Conservation (phyloP, 2,329 filamentous ascomycete species). For the Rhexocercosporidium sp. region DNA sequence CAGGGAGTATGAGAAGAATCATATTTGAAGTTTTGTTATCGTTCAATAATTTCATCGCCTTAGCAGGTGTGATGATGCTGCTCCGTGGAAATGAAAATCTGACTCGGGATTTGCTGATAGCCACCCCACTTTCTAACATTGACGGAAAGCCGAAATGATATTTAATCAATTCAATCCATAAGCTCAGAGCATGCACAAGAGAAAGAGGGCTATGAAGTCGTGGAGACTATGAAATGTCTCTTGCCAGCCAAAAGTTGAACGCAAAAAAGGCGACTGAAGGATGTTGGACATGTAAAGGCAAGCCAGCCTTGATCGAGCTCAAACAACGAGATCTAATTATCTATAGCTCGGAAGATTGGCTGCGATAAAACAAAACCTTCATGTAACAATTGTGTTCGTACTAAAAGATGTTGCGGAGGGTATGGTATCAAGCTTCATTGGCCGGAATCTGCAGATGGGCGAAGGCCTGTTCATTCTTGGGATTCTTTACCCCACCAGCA, state of each 20-base stretch:
- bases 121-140: too few species aligned
- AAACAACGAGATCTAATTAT: background rate
- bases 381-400: background rate
- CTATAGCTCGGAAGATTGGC: background rate
- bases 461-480: background rate
- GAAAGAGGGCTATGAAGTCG: too few species aligned
- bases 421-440: background rate
- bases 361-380: background rate
- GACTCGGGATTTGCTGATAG: too few species aligned
- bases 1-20: too few species aligned
- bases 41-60: too few species aligned
- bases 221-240: background rate
- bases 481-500: background rate
- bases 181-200: too few species aligned
- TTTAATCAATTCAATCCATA: too few species aligned
- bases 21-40: too few species aligned
- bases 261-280: background rate
- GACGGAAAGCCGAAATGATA: too few species aligned
- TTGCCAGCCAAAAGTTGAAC: background rate
- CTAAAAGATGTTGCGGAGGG: background rate
- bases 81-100: too few species aligned
- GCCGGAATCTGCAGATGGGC: background rate
- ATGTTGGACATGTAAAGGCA: constrained; percentile 2
- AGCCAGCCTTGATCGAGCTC: background rate
- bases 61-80: too few species aligned